Evolutionary conservation across 345 rosid genomes (phyloP), one percentile per base, ranked within the genome.

Genomic region (Psidium guajava): DNA sequence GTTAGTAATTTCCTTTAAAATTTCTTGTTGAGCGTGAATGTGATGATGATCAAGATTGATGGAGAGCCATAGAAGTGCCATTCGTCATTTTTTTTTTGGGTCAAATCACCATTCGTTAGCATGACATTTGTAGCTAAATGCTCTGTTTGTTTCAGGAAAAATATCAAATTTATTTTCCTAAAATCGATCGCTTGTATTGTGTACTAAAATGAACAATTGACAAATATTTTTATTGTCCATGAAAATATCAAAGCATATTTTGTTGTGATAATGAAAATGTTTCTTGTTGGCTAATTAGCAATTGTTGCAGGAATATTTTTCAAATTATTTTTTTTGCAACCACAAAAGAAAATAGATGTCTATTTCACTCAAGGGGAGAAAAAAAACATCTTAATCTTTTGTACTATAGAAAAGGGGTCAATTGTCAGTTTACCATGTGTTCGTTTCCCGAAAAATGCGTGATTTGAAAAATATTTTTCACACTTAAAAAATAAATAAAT

Each of bases 121-220:
- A 61, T 27, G 10, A 27, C 14, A 61, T 61, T 61, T 14, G 40
- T 27, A 61, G 74, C 74, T 59, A 61, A 13, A 61, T 59, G 40
- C 16, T 58, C 64, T 0, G 6, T n/a, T 58, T 58, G 0, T 58
- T 25, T n/a, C 5, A 2, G 2, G 6, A 5, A 58, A 58, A 57
- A 2, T 2, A 0, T 5, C 0, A 58, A 57, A 58, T 25, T 58
- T 1, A n/a, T 58, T 58, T 58, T 11, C 7, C 3, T 58, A n/a
- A 14, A 25, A n/a, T 25, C 13, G 3, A 25, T 58, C 0, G 1
- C 13, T 2, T 58, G 2, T 58, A 5, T n/a, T 11, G 50, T 11
- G 50, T 49, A 49, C 50, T 11, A 9, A 49, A 49, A 49, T 9
- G 50, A 49, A 9, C 50, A 49, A 49, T 49, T 11, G 11, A 9